Evolutionary conservation across 176 grass and related monocot species (phyloP).

Genomic region (Saccharum officinarum): DNA sequence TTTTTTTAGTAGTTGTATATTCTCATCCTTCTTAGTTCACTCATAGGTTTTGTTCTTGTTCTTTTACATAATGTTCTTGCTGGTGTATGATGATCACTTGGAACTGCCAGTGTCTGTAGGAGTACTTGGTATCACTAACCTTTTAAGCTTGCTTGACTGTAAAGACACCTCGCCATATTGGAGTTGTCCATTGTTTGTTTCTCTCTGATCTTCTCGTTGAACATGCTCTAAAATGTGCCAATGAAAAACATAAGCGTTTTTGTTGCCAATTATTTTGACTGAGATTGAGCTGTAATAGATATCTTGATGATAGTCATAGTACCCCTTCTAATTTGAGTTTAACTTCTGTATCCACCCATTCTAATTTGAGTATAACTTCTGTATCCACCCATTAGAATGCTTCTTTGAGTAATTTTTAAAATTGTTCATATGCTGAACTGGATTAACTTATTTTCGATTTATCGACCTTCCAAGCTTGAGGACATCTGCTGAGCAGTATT

Average conservation of each 20-base stretch:
- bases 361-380: not conserved
- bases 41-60: constrained; percentile 25
- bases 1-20: not conserved
- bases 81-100: not conserved
- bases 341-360: constrained; percentile 14
- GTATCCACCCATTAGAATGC: constrained; percentile 24
- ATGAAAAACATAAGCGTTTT: not conserved
- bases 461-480: constrained; percentile 3
- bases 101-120: not conserved
- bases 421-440: constrained; percentile 12
- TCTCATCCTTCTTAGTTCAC: not conserved
- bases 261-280: constrained; percentile 13
- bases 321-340: not conserved
- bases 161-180: not conserved
- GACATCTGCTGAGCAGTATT: constrained; percentile 9
- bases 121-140: constrained; percentile 3
- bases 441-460: constrained; percentile 2
- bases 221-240: not conserved
- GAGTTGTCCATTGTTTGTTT: not conserved
- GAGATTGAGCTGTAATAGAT: not conserved
- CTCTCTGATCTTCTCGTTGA: not conserved
- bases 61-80: constrained; percentile 7
- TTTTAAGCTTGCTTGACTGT: constrained; percentile 6
- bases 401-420: not conserved
- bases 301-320: not conserved